Conservation (phyloP, 495 filamentous ascomycete species). For the Lichina pygmaea region DNA sequence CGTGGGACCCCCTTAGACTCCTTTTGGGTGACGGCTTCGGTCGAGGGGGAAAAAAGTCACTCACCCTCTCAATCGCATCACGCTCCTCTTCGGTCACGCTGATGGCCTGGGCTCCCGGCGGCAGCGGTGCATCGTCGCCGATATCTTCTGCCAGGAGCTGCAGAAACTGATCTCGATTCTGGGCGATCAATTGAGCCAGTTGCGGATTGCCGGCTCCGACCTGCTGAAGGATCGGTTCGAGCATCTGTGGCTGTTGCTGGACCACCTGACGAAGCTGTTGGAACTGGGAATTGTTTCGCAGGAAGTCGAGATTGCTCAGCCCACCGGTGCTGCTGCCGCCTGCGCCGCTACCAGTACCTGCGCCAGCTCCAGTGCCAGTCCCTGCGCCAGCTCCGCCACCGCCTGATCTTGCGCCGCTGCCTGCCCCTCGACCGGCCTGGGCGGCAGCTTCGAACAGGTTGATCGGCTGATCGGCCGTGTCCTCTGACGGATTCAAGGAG, state of each 20-base stretch:
- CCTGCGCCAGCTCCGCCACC: slow-evolving; percentile 12
- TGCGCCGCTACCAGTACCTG: slow-evolving; percentile 9
- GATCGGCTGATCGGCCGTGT: slow-evolving; percentile 31
- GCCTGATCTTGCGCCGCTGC: slow-evolving; percentile 17
- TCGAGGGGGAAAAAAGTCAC: slow-evolving; percentile 10
- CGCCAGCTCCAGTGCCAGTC: slow-evolving; percentile 7
- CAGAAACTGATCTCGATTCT: slow-evolving; percentile 80
- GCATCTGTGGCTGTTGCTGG: slow-evolving; percentile 90
- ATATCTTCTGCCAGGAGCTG: slow-evolving; percentile 60
- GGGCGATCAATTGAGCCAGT: slow-evolving; percentile 67
- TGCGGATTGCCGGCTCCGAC: slow-evolving; percentile 90
- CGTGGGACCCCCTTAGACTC: background rate
- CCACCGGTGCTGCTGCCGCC: slow-evolving; percentile 26
- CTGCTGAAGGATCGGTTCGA: slow-evolving; percentile 90
- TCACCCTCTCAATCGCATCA: slow-evolving; percentile 84
- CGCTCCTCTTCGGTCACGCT: slow-evolving; percentile 85
- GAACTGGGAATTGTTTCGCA: slow-evolving; percentile 91
- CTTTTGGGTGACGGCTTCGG: background rate
- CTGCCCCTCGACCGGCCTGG: slow-evolving; percentile 32
- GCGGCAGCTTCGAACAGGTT: slow-evolving; percentile 92
- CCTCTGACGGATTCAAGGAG: slow-evolving; percentile 18
- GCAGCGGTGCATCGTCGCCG: slow-evolving; percentile 41
- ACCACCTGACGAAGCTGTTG: slow-evolving; percentile 92
- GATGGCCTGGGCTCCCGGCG: slow-evolving; percentile 73
- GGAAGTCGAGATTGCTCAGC: slow-evolving; percentile 65